These are phyloP conservation scores for Leccinum disarticulatum DNA, from an alignment of 768 basidiomycete genomes.

Conservation along the genomic window DNA sequence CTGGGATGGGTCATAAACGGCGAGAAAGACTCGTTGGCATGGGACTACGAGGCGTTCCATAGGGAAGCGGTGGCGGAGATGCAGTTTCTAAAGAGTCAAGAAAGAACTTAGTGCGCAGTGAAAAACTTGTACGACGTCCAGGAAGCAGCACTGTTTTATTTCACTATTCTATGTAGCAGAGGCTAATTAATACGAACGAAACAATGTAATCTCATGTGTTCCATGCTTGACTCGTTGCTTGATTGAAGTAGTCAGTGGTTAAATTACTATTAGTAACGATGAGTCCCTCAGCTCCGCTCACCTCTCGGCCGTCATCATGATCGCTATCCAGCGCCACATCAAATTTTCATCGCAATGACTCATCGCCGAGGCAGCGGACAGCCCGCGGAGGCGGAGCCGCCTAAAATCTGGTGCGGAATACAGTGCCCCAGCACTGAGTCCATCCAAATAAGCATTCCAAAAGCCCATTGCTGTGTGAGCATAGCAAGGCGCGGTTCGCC, in stretches of 20 bases:
- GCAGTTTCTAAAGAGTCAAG: conserved; percentile 23
- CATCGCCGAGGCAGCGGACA: neutral
- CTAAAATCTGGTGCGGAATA: too few relatives aligned
- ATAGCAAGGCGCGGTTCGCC: neutral
- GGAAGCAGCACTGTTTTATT: too few relatives aligned
- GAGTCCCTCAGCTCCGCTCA: too few relatives aligned
- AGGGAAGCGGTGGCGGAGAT: conserved; percentile 23
- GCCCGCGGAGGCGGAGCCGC: too few relatives aligned
- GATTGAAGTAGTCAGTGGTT: too few relatives aligned
- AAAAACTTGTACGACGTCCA: neutral
- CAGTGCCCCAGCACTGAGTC: too few relatives aligned
- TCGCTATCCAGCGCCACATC: too few relatives aligned
- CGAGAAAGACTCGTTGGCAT: conserved; percentile 25
- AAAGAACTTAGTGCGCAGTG: conserved; percentile 8
- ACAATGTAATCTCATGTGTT: neutral
- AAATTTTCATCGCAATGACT: too few relatives aligned
- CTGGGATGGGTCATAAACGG: conserved; percentile 45
- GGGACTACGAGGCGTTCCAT: conserved; percentile 33
- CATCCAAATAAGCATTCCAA: neutral
- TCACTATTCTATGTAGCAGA: neutral
- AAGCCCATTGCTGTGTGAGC: neutral
- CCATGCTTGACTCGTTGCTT: too few relatives aligned
- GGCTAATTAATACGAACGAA: neutral
- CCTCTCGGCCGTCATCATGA: neutral
- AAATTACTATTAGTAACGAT: too few relatives aligned